phyloP scores from a whole-genome alignment of 495 filamentous ascomycete species.

The Penicillium ucsense region DNA sequence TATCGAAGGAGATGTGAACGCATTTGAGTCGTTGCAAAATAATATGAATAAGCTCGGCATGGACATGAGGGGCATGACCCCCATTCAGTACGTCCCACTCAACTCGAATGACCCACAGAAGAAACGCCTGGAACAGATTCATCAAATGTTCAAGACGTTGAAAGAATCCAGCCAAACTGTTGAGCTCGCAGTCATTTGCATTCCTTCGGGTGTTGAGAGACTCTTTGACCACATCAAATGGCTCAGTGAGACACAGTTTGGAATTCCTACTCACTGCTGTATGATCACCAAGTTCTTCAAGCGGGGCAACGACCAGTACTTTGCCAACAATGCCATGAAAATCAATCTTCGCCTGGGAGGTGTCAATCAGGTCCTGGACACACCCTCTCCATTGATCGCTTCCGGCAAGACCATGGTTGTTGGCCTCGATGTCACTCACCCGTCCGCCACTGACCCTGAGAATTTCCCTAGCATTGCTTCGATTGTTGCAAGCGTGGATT shows the following conservation, averaged over 20 bases:
- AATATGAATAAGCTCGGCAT: neutral
- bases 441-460: slow-evolving; percentile 50
- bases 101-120: neutral
- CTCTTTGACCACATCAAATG: slow-evolving; percentile 58
- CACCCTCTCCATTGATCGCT: slow-evolving; percentile 35
- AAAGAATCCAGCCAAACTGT: neutral
- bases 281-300: slow-evolving; percentile 19
- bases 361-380: slow-evolving; percentile 52
- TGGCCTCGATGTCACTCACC: slow-evolving; percentile 81
- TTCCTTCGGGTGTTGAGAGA: slow-evolving; percentile 34
- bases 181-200: slow-evolving; percentile 43
- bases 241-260: slow-evolving; percentile 46
- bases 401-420: slow-evolving; percentile 64
- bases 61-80: neutral
- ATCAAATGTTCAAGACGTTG: neutral
- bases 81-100: neutral
- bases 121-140: neutral
- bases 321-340: slow-evolving; percentile 65
- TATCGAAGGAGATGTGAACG: neutral
- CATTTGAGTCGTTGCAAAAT: neutral
- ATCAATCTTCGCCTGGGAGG: slow-evolving; percentile 77
- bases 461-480: slow-evolving; percentile 59
- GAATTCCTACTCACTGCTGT: slow-evolving; percentile 53
- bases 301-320: slow-evolving; percentile 37
- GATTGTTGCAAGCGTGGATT: slow-evolving; percentile 62